Evolutionary conservation across 2,329 filamentous ascomycete genomes (phyloP), one percentile per base, ranked within the genome.

Genomic region (Dactylellina drechsleri): DNA sequence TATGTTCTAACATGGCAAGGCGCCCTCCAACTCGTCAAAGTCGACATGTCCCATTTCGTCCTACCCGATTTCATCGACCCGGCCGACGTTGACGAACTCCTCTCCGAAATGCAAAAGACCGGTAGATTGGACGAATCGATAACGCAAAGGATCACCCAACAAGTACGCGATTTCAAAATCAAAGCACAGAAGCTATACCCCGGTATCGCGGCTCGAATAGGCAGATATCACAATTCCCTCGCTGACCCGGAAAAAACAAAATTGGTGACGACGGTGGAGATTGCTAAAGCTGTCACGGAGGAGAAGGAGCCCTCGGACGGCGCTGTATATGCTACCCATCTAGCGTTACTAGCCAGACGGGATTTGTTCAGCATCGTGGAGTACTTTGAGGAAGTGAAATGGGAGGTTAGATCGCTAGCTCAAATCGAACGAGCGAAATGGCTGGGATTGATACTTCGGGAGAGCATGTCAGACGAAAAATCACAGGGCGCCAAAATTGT

Each of bases 251-350:
- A 59, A 5, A 61, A 73, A 5, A 47, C 64, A 16, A 68, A 65
- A 8, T 52, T 47, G 8, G 52, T 79, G 15, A 77, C 76, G 10
- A 65, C 78, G 18, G 45, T 60, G 13, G 73, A 78, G 36, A 75
- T 77, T 2, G 71, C 76, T 2, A 62, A 62, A 52, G 61, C 58
- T 26, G 62, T 78, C n/a, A 77, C 78, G 53, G 77, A 74, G 20
- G 81, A 80, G 0, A 82, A 81, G 8, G 85, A 85, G 62, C 82
- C 85, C 0, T 77, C 84, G 0, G 79, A 28, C 7, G 49, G 84
- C 28, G 85, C 86, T 7, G 81, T 92, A 4, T 91, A 92, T 78
- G 91, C 91, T 2, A 87, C 93, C 5, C 89, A 92, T 77, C 87
- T 87, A 66, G 86, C 89, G 7, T 80, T 94, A 6, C 81, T 85